Base-by-base conservation (phyloP, 1,284 basidiomycete genomes). In the Porogramme epimiltina region DNA sequence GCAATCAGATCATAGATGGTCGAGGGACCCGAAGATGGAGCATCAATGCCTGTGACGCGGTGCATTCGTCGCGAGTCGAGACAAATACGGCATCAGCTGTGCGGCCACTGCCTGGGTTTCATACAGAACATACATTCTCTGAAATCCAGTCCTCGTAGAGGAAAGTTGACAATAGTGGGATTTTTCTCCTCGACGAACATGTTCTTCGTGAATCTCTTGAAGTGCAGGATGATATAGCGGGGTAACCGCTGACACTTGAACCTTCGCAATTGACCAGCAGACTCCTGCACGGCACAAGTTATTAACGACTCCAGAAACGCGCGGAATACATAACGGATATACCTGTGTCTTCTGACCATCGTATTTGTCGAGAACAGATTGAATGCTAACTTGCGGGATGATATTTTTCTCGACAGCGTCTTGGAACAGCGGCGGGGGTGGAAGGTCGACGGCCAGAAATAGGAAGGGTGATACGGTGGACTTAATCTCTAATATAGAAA, bases 131-230 rank as follows among this genome's bases (percentile, higher is more conserved):
- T 68, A 95, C 93, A 98, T 46, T 93, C 92, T 60, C 75, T 75
- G 70, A 98, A 88, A 71, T 98, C 95, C 19, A 99, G 80, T 0
- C 95, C 95, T 51, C 92, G 84, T 40, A 98, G 79, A 11, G 95
- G 95, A 66, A 98, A 99, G 66, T 97, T 98, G 62, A 99, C 92
- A 55, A 99, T 95, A 1, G 97, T 99, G 2, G 95, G 95, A 66
- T 99, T 99, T 70, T 98, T 96, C 72, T 99, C 96, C 71, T 98
- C 96, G 1, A 98, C 93, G 65, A 99, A 98, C 47, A 83, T 83
- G 71, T 99, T 99, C 70, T 93, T 97, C n/a, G 93, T 97, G 73
- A 99, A 99, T 26, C 97, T 85, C 67, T 96, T 98, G 77, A 91
- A 96, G 69, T 98, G 93, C 22, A 98, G 76, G 62, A 99, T 91